Evolutionary conservation across 2,329 filamentous ascomycete genomes (phyloP).

Genomic region (Cytospora leucostoma): DNA sequence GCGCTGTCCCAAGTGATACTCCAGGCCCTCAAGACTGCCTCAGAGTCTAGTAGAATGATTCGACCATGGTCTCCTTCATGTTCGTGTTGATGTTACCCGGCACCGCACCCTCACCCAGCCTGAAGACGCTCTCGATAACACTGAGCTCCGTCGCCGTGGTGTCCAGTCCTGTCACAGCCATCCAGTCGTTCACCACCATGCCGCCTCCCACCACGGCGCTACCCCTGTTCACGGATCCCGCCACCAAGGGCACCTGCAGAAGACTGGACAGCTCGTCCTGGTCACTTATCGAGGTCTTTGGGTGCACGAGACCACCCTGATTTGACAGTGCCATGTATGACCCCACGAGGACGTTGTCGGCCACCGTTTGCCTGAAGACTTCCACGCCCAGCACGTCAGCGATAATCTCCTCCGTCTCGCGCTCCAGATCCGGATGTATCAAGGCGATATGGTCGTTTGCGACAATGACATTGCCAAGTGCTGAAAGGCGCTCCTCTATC

Average conservation of each 20-base stretch:
- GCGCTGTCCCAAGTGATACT: slow-evolving; percentile 1
- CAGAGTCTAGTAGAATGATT: slow-evolving; percentile 84
- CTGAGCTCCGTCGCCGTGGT: slow-evolving; percentile 97
- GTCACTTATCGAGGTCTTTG: slow-evolving; percentile 95
- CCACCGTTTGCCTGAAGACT: slow-evolving; percentile 91
- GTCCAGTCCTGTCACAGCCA: slow-evolving; percentile 89
- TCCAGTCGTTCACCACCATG: slow-evolving; percentile 97
- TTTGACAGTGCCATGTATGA: slow-evolving; percentile 97
- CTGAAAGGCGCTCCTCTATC: slow-evolving; percentile 95
- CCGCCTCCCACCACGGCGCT: slow-evolving; percentile 93
- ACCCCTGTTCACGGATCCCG: slow-evolving; percentile 90
- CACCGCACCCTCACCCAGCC: slow-evolving; percentile 82
- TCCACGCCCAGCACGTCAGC: slow-evolving; percentile 89
- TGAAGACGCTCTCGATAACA: slow-evolving; percentile 94
- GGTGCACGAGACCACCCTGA: slow-evolving; percentile 94
- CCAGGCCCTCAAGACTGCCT: slow-evolving; percentile 4
- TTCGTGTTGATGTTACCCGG: slow-evolving; percentile 77
- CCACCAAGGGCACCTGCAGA: slow-evolving; percentile 93
- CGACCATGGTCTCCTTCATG: slow-evolving; percentile 98
- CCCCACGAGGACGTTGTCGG: slow-evolving; percentile 94
- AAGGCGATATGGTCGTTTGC: slow-evolving; percentile 96
- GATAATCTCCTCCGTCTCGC: slow-evolving; percentile 98
- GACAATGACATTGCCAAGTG: slow-evolving; percentile 95
- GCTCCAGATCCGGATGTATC: slow-evolving; percentile 93
- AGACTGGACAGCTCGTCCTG: slow-evolving; percentile 95